Evolutionary conservation across 768 basidiomycete genomes (phyloP), one percentile per base, ranked within the genome.

Genomic region (Tephrocybe sp.): DNA sequence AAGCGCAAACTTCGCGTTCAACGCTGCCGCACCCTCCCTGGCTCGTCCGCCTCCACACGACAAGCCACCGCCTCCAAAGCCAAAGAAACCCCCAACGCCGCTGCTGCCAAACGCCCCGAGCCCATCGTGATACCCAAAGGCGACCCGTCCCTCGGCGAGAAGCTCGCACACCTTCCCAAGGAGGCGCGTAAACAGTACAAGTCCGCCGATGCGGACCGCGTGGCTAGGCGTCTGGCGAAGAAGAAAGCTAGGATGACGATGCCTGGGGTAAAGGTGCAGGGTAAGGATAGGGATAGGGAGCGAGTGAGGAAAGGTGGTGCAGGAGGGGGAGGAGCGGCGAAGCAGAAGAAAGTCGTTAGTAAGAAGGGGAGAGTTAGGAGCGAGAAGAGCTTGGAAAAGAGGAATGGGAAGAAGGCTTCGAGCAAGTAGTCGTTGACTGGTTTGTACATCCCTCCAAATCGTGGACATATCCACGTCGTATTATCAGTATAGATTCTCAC

Each of bases 1-100:
- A 97, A 96, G 67, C 90, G 93, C 57, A 93, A 87, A 61, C 76
- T 98, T 3, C 87, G 96, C 18, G 84, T 98, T 3, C 90, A 98
- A 63, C 83, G 90, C 32, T 98, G 93, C 74, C 96, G 93, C 66
- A 84, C 83, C n/a, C 45, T 83, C 20, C 72, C 80, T 17, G 74
- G 80, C n/a, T 63, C 61, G 15, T 60, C 68, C 3, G 23, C 64
- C 1, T 53, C 67, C n/a, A 57, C 63, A 18, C 62, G 54, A 1
- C 61, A 63, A 39, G 58, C 59, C 36, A 57, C 59, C 46, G 30
- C 58, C 57, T 45, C 64, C 37, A 67, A 48, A 50, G 51, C 47
- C 39, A 45, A 58, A 60, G 52, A 53, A 45, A 56, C 51, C 15
- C 30, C 45, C 48, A 36, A 40, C 18, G 25, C 48, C 63, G 11